Base-by-base conservation (phyloP, 495 filamentous ascomycete genomes). In the Parathielavia hyrcaniae region DNA sequence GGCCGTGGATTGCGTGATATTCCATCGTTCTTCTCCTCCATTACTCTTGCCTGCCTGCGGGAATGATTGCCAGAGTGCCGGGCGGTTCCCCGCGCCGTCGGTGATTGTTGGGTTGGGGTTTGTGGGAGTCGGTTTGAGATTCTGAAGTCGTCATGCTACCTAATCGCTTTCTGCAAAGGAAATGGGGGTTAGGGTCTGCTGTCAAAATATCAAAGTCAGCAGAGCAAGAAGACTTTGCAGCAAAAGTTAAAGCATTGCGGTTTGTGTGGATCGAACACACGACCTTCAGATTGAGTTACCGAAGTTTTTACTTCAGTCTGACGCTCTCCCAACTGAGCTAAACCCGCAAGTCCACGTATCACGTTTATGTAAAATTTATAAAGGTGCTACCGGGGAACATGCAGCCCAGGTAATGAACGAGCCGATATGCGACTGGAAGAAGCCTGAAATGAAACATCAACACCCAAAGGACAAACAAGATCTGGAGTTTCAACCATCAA, bases 1-100 rank as follows among this genome's bases (percentile, higher is more conserved):
- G 68, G 49, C 74, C 75, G 61, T 76, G 75, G 22, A 75, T 68
- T 30, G 69, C 68, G 58, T 73, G 70, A 55, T 78, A 72, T 46
- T 77, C 73, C 73, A 76, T 75, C 26, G 13, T 30, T 4, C 2
- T 39, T 13, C 52, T 46, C 20, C 17, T 4, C 10, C 30, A 2
- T 7, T 1, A n/a, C 50, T 7, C 32, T 3, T 6, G 26, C 6
- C 26, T 30, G 26, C 26, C 2, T 30, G 6, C 26, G 26, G 26
- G 26, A 30, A 52, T 40, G 6, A 32, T n/a, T 17, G 49, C 23
- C 36, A 20, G 41, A 34, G 14, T 46, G 5, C 12, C 19, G 39
- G 6, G 14, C 45, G 14, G 9, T 36, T 38, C n/a, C 38, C 36
- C n/a, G 36, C n/a, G n/a, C n/a, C n/a, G n/a, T n/a, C n/a, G 36